Evolutionary conservation across 2,329 filamentous ascomycete genomes (phyloP), one percentile per base, ranked within the genome.

Genomic region (Fusarium napiforme): DNA sequence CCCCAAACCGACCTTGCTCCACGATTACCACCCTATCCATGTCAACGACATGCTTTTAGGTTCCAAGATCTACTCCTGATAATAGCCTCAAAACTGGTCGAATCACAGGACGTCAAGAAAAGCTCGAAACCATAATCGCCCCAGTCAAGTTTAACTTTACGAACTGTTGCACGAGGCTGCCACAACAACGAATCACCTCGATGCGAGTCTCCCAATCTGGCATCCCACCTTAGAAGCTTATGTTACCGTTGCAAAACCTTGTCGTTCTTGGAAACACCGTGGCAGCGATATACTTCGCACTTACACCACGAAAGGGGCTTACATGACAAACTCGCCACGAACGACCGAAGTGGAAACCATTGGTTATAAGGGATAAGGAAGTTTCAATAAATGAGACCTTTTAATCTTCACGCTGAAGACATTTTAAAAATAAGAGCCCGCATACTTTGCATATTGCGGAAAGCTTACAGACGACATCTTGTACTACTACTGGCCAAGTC

Each of bases 31-130:
- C 42, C 26, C 34, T 6, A 21, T 12, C 9, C 30, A 16, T 18
- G 21, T 28, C 7, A n/a, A 5, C 18, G 11, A 26, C 4, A 12
- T 18, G 0, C 16, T 6, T 9, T 11, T 36, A 37, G 4, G 32
- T 11, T 58, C 45, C 14, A 28, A 16, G 23, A n/a, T 21, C 26
- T 28, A 21, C 10, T 7, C 40, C 16, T 5, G 28, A 36, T 21
- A 6, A 18, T 14, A 36, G 7, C 23, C 40, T 23, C 15, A 16
- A 56, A 12, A 28, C 30, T 49, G 8, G 26, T 21, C 4, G 10
- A 28, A 11, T 49, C 6, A 37, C 9, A 50, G 18, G 3, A 30
- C 9, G 8, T 30, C 10, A 37, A 37, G 30, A 49, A 56, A 42
- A n/a, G 19, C 21, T 28, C 26, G 40, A 50, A 50, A 28, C 42